Evolutionary conservation across 176 grass and related monocot species (phyloP).

Genomic region (Microstegium vimineum): DNA sequence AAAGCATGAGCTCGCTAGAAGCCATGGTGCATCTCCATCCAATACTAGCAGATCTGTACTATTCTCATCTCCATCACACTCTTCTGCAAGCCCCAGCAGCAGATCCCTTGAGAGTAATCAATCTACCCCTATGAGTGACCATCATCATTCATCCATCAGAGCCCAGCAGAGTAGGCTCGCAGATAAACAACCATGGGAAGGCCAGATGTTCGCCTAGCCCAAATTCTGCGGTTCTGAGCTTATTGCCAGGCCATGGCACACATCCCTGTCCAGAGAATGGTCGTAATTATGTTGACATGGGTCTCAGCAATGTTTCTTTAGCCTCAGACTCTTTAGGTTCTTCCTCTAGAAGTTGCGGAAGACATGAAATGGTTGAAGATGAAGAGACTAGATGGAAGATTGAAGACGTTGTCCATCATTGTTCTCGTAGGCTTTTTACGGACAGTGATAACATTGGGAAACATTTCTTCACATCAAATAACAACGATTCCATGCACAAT

Average conservation of each 20-base stretch:
- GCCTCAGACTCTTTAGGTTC: conserved; percentile 6
- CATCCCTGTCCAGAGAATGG: conserved; percentile 18
- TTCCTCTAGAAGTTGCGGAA: conserved; percentile 11
- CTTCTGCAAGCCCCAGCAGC: conserved; percentile 46
- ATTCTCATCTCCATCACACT: conserved; percentile 50
- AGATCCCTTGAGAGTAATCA: conserved; percentile 49
- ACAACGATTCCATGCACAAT: conserved; percentile 21
- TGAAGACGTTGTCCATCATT: conserved; percentile 35
- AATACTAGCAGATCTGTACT: conserved; percentile 33
- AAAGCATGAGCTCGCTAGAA: conserved; percentile 37
- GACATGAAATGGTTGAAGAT: conserved; percentile 28
- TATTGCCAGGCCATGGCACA: conserved; percentile 36
- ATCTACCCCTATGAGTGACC: conserved; percentile 32
- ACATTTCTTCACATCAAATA: conserved; percentile 25
- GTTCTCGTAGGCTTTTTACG: conserved; percentile 43
- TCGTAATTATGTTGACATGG: neutral
- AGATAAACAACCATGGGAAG: conserved; percentile 25
- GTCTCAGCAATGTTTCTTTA: conserved; percentile 24
- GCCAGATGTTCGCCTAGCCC: conserved; percentile 30
- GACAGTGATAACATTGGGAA: conserved; percentile 32
- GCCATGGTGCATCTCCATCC: conserved; percentile 40
- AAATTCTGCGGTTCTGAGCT: conserved; percentile 41
- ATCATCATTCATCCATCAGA: conserved; percentile 31
- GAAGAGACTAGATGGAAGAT: conserved; percentile 39
- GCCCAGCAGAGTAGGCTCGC: conserved; percentile 11